phyloP scores from a whole-genome alignment of 2,329 filamentous ascomycete species.

The Pseudogymnoascus sp. region DNA sequence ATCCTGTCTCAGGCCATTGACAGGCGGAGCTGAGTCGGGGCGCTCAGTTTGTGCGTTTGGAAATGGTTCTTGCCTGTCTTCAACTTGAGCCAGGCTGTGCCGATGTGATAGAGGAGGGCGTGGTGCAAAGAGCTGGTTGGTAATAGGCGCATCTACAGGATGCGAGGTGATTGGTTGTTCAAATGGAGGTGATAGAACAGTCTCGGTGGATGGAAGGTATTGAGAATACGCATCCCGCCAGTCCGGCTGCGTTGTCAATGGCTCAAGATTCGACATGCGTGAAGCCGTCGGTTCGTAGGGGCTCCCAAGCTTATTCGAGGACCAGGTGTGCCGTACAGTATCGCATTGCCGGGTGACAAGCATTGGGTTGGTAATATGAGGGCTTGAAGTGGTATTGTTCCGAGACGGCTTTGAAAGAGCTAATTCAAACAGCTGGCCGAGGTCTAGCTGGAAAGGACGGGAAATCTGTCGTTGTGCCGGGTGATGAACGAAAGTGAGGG shows the following conservation, averaged over 20 bases:
- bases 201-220: slow-evolving; percentile 26
- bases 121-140: slow-evolving; percentile 12
- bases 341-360: slow-evolving; percentile 32
- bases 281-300: slow-evolving; percentile 28
- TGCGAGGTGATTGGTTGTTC: slow-evolving; percentile 23
- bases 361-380: slow-evolving; percentile 22
- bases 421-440: slow-evolving; percentile 7
- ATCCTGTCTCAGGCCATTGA: neutral
- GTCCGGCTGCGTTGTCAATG: slow-evolving; percentile 29
- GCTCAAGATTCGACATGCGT: slow-evolving; percentile 32
- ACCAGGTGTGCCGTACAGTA: slow-evolving; percentile 31
- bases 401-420: neutral
- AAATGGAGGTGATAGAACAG: slow-evolving; percentile 23
- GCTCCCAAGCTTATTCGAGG: slow-evolving; percentile 30
- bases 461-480: slow-evolving; percentile 4
- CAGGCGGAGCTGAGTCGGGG: slow-evolving; percentile 24
- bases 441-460: slow-evolving; percentile 5
- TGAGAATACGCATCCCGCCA: slow-evolving; percentile 31
- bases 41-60: slow-evolving; percentile 22
- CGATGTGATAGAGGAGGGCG: slow-evolving; percentile 26
- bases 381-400: slow-evolving; percentile 3
- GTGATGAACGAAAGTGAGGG: slow-evolving; percentile 12
- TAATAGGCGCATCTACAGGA: slow-evolving; percentile 17
- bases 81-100: slow-evolving; percentile 24
- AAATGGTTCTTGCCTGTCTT: slow-evolving; percentile 19